These are phyloP conservation scores for Calonectria ilicicola DNA, from an alignment of 2,329 filamentous ascomycete species.

Conservation along the genomic window DNA sequence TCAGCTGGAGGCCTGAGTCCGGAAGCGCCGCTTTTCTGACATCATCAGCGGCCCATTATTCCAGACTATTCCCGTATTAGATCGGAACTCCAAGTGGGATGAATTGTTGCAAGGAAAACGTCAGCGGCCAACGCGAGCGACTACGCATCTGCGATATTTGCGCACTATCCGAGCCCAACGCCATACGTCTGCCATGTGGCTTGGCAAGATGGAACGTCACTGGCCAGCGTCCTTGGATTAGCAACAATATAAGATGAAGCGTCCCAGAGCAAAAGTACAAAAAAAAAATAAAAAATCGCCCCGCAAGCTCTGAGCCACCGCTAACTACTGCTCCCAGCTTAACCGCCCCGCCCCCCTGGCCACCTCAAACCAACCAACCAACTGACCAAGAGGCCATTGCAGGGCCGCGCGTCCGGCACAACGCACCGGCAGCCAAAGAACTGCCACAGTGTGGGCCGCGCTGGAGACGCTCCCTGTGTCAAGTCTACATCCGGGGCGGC, in stretches of 20 bases:
- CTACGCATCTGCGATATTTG: neutral
- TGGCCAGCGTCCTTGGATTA: no score
- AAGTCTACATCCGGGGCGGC: slow-evolving; percentile 4
- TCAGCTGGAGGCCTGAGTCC: neutral
- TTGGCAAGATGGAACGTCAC: no score
- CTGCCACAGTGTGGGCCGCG: neutral
- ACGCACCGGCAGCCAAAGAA: slow-evolving; percentile 6
- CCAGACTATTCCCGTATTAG: neutral
- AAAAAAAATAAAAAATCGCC: no score
- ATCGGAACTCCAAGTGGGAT: neutral
- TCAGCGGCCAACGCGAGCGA: no score
- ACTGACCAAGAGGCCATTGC: neutral
- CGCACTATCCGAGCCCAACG: no score
- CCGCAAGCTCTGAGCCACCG: neutral
- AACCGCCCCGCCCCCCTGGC: neutral
- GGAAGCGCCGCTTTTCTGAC: neutral
- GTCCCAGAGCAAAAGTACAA: neutral
- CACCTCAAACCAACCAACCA: neutral
- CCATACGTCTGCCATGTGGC: no score
- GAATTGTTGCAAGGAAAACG: neutral
- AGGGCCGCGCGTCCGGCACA: slow-evolving; percentile 14
- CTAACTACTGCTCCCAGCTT: neutral
- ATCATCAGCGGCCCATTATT: neutral
- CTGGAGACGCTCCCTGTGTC: neutral
- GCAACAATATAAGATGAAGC: no score